Percentiles rank a stretch among this genome's conserved stretches.
phyloP scores from a whole-genome alignment of 2,329 filamentous ascomycete species.

The Ustulina deusta region DNA sequence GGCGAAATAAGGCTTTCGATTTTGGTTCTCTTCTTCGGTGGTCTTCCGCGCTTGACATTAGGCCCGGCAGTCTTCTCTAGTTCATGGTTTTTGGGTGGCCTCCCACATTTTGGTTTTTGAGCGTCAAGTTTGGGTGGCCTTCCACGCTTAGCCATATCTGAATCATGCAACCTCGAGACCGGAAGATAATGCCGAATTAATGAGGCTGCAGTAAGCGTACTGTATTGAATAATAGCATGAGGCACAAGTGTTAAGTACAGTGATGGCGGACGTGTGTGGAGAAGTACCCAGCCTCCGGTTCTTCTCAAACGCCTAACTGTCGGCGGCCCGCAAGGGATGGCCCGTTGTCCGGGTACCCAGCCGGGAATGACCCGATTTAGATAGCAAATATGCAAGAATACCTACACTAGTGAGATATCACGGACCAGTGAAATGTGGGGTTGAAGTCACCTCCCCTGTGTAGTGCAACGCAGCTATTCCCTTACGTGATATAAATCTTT shows the following conservation, averaged over 20 bases:
- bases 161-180: neutral
- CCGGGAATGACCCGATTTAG: no score
- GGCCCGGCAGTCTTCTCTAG: neutral
- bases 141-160: conserved; percentile 8
- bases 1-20: neutral
- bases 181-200: neutral
- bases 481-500: no score
- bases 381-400: no score
- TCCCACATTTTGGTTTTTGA: neutral
- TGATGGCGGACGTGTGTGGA: no score
- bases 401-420: no score
- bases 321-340: no score
- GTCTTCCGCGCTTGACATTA: conserved; percentile 1
- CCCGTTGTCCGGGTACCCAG: no score
- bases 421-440: no score
- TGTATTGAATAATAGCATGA: neutral
- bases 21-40: neutral
- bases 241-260: neutral
- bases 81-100: neutral
- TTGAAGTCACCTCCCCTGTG: no score
- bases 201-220: neutral
- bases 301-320: no score
- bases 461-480: no score
- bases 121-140: neutral
- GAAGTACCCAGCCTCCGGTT: no score